Evolutionary conservation across 805 yeast species (phyloP).

Genomic region (Clavispora carvajalis): DNA sequence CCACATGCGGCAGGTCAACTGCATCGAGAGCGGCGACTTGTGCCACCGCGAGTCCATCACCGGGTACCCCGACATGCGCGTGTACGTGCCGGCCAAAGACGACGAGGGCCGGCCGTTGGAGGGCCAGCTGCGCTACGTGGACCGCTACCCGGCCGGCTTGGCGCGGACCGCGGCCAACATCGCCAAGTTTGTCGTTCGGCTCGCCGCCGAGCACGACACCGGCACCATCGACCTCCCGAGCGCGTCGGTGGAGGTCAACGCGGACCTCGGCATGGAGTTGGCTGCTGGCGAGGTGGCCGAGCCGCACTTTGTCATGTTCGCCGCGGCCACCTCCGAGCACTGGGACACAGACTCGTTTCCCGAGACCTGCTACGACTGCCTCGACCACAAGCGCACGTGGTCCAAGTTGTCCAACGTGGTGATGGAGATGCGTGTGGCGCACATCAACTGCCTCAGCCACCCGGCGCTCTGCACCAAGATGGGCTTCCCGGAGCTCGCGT

Average conservation of each 20-base stretch:
- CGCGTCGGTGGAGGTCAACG: slow-evolving; percentile 33
- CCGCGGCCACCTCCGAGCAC: slow-evolving; percentile 51
- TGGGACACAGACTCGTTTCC: slow-evolving; percentile 34
- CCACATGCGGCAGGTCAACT: slow-evolving; percentile 73
- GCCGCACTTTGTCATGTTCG: slow-evolving; percentile 59
- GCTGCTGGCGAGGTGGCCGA: slow-evolving; percentile 44
- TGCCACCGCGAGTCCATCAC: slow-evolving; percentile 62
- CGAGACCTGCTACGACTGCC: slow-evolving; percentile 42
- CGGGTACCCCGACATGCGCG: slow-evolving; percentile 65
- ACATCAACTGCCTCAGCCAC: slow-evolving; percentile 54
- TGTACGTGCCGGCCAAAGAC: slow-evolving; percentile 55
- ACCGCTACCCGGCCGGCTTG: slow-evolving; percentile 42
- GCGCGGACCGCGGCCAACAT: slow-evolving; percentile 46
- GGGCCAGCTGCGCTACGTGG: slow-evolving; percentile 28
- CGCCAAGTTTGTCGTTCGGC: slow-evolving; percentile 48
- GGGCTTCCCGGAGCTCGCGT: slow-evolving; percentile 34
- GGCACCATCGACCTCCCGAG: slow-evolving; percentile 36
- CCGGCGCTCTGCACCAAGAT: slow-evolving; percentile 47
- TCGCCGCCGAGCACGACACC: slow-evolving; percentile 42
- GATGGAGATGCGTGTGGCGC: slow-evolving; percentile 41
- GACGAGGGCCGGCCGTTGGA: slow-evolving; percentile 21
- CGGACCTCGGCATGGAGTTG: slow-evolving; percentile 40
- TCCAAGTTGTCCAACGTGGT: slow-evolving; percentile 48
- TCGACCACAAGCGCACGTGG: slow-evolving; percentile 54
- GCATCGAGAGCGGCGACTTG: slow-evolving; percentile 81